These are phyloP conservation scores for Antrodiella citrinella DNA, from an alignment of 768 basidiomycete species.

Conservation along the genomic window DNA sequence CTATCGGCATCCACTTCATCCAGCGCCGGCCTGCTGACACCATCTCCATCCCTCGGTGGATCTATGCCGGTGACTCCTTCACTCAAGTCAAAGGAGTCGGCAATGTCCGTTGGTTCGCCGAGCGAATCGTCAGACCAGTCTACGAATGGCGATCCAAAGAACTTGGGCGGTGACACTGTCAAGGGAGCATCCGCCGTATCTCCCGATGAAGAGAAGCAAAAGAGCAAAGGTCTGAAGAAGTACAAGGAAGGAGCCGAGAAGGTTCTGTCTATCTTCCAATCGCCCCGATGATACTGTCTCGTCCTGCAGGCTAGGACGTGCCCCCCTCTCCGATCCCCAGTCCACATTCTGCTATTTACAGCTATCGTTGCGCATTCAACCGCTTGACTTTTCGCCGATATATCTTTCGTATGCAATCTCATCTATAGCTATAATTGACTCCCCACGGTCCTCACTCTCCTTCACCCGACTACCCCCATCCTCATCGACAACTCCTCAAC, in stretches of 20 bases:
- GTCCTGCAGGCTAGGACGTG: conserved; percentile 1
- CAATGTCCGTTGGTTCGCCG: conserved; percentile 60
- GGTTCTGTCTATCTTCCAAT: conserved; percentile 73
- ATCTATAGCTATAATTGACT: conserved; percentile 19
- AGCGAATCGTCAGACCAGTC: conserved; percentile 71
- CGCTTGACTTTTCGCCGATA: conserved; percentile 8
- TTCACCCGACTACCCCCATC: neutral
- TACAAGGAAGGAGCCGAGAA: conserved; percentile 87
- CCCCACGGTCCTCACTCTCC: conserved; percentile 5
- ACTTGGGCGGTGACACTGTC: conserved; percentile 21
- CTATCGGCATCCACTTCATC: conserved; percentile 37
- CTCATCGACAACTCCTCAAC: neutral
- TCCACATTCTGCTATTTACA: neutral
- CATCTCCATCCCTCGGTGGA: conserved; percentile 47
- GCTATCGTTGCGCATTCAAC: conserved; percentile 1
- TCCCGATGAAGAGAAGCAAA: conserved; percentile 44
- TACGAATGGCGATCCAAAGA: conserved; percentile 37
- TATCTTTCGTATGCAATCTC: conserved; percentile 15
- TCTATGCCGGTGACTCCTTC: conserved; percentile 49
- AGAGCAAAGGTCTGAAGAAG: conserved; percentile 73
- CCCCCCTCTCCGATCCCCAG: neutral
- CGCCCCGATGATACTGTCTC: conserved; percentile 36
- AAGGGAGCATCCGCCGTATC: conserved; percentile 19
- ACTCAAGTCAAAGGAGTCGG: conserved; percentile 75
- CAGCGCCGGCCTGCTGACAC: conserved; percentile 46